Conservation (phyloP, 495 filamentous ascomycete species). For the Cercophora sp. region DNA sequence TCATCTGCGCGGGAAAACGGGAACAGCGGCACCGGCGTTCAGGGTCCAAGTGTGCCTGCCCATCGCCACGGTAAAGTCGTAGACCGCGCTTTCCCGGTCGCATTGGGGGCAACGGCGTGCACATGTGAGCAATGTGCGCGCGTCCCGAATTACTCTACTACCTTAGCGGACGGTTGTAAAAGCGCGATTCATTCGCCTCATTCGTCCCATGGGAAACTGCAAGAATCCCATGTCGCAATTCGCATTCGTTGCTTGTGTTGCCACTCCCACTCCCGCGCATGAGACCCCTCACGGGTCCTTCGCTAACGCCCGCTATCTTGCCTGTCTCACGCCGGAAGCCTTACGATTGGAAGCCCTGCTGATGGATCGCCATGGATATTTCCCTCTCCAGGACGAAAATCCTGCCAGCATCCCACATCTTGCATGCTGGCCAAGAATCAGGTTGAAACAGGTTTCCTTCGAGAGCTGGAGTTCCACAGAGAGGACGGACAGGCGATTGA, state of each 20-base stretch:
- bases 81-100: too few relatives aligned
- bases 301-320: neutral
- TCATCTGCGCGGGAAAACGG: neutral
- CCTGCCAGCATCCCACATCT: neutral
- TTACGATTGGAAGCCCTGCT: slow-evolving; percentile 2
- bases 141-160: too few relatives aligned
- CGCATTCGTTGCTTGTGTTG: too few relatives aligned
- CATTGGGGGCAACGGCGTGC: too few relatives aligned
- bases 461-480: too few relatives aligned
- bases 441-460: too few relatives aligned
- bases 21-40: neutral
- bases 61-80: too few relatives aligned
- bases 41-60: neutral
- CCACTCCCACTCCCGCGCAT: too few relatives aligned
- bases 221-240: neutral
- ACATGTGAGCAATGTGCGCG: too few relatives aligned
- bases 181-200: too few relatives aligned
- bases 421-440: neutral
- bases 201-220: neutral
- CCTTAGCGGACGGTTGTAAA: too few relatives aligned
- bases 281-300: neutral
- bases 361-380: neutral
- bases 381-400: neutral
- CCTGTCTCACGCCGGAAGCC: slow-evolving; percentile 1
- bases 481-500: too few relatives aligned